Evolutionary conservation across 139 green algal species (phyloP).

Genomic region (Diplosphaera chodatii): DNA sequence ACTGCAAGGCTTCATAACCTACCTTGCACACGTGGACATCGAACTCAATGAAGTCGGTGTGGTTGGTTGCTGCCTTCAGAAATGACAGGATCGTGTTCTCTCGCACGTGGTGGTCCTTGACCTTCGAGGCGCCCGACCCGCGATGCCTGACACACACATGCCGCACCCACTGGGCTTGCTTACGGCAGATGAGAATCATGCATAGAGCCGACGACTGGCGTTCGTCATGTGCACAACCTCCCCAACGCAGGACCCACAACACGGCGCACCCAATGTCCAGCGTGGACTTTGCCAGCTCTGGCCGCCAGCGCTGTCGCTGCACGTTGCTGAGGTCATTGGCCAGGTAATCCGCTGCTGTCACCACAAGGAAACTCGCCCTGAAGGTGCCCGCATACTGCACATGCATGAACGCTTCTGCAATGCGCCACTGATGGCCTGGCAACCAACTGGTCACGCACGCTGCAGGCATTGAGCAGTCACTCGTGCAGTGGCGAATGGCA

Average conservation of each 20-base stretch:
- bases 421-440: too few relatives aligned
- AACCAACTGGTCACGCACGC: too few relatives aligned
- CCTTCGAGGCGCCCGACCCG: slow-evolving; percentile 25
- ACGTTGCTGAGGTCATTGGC: slow-evolving; percentile 33
- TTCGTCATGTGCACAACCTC: too few relatives aligned
- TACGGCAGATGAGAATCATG: too few relatives aligned
- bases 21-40: slow-evolving; percentile 17
- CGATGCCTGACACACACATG: slow-evolving; percentile 35
- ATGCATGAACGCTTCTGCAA: too few relatives aligned
- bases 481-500: too few relatives aligned
- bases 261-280: slow-evolving; percentile 51
- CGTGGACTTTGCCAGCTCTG: slow-evolving; percentile 9
- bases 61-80: slow-evolving; percentile 34
- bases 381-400: slow-evolving; percentile 26
- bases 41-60: slow-evolving; percentile 42
- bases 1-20: too few relatives aligned
- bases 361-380: slow-evolving; percentile 34
- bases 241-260: too few relatives aligned
- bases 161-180: too few relatives aligned
- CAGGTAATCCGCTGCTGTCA: slow-evolving; percentile 20
- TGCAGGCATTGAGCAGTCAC: too few relatives aligned
- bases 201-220: too few relatives aligned
- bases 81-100: slow-evolving; percentile 51
- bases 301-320: slow-evolving; percentile 30
- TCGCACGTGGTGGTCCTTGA: slow-evolving; percentile 22